Percentiles rank a stretch among this genome's conserved stretches.
Evolutionary conservation across 306 rosid species (phyloP).

Genomic region (Prunus fruticosa): DNA sequence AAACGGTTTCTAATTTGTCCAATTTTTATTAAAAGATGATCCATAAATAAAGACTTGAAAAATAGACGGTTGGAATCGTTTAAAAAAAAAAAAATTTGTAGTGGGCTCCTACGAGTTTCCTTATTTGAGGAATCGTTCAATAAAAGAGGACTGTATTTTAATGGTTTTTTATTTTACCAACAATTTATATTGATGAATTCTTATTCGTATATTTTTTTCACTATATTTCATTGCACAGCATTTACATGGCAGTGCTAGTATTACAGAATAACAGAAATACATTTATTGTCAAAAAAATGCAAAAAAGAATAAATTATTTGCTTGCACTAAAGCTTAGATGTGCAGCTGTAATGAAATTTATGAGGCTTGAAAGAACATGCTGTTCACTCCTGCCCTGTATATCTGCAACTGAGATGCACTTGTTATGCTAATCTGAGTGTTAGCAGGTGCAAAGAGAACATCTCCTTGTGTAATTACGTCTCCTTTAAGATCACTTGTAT

Average conservation of each 20-base stretch:
- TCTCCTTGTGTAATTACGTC: constrained; percentile 59
- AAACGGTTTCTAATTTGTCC: too few relatives aligned
- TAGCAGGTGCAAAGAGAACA: constrained; percentile 80
- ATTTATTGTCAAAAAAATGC: not conserved
- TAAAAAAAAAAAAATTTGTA: too few relatives aligned
- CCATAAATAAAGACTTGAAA: too few relatives aligned
- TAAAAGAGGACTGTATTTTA: not conserved
- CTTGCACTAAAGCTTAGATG: not conserved
- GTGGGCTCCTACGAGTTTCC: too few relatives aligned
- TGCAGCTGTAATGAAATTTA: constrained; percentile 12
- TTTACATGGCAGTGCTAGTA: not conserved
- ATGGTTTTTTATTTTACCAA: not conserved
- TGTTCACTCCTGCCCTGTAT: constrained; percentile 78
- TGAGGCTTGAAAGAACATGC: constrained; percentile 48
- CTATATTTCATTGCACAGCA: not conserved
- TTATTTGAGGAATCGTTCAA: too few relatives aligned
- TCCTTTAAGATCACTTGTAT: constrained; percentile 32
- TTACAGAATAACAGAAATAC: not conserved
- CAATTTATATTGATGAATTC: not conserved
- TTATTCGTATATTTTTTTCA: not conserved
- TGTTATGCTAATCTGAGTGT: constrained; percentile 51
- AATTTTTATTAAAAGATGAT: too few relatives aligned
- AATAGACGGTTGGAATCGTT: too few relatives aligned
- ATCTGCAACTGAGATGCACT: constrained; percentile 59
- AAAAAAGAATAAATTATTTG: not conserved